Base-by-base conservation (phyloP, 805 yeast species). In the Pichia californica region DNA sequence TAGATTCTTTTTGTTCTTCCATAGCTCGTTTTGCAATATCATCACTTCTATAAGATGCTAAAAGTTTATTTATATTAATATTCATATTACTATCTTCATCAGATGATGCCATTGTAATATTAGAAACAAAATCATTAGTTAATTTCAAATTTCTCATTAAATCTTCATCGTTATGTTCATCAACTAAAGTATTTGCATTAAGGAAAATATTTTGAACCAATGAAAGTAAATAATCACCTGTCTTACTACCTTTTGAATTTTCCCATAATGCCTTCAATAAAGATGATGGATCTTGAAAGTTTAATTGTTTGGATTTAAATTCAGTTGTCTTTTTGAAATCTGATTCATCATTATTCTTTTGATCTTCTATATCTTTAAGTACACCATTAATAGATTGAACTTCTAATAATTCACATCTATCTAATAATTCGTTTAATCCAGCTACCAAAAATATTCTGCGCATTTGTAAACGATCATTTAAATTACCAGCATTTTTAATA, bases 1-100 rank as follows among this genome's bases (percentile, higher is more conserved):
- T 64, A 29, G 64, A 68, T 19, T 59, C 67, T 38, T 63, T 68
- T n/a, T 65, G 63, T 46, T 71, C 74, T 59, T 46, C 62, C 51
- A 50, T 68, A 57, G 96, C 94, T 47, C 83, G 72, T 41, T 79
- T 70, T 11, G 95, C 95, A 63, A 82, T 81, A 42, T 87, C 95
- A 59, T 91, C 96, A 0, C 96, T 85, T 52, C 81, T 80, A 56
- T 89, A 70, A 23, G 84, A 73, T 34, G 87, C 80, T 46, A 78
- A 70, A 36, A 91, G 67, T 43, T 79, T 70, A 54, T 85, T 88
- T 29, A 89, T 79, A 1, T 95, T 86, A 38, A 84, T 77, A 41
- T 83, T 85, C 50, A 87, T 71, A 14, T 86, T 78, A n/a, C 80
- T 70, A 38, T 80, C 83, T 41, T 76, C 74, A 46, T 74, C 77